These are phyloP conservation scores for Blastomyces emzantsi DNA, from an alignment of 2,329 filamentous ascomycete genomes.

Conservation along the genomic window DNA sequence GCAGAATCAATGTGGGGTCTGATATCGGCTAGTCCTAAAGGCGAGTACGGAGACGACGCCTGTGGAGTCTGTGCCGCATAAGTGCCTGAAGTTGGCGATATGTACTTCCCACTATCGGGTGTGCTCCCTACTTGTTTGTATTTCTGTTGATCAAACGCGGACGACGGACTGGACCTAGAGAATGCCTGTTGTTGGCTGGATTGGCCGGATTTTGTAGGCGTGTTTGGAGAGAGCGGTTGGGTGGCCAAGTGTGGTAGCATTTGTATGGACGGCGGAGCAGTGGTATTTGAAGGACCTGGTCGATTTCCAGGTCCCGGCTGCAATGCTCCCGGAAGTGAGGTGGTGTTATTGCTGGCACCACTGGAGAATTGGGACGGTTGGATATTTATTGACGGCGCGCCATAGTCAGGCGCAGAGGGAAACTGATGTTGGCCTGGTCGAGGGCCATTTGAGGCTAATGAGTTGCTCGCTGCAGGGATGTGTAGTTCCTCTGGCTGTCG, in stretches of 20 bases:
- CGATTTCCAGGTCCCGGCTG: slow-evolving; percentile 48
- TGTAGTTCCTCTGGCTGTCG: slow-evolving; percentile 50
- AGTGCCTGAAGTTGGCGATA: slow-evolving; percentile 35
- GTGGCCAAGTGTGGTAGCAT: slow-evolving; percentile 45
- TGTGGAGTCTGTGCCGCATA: slow-evolving; percentile 47
- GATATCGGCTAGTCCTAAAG: slow-evolving; percentile 85
- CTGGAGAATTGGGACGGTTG: slow-evolving; percentile 48
- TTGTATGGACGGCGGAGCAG: slow-evolving; percentile 51
- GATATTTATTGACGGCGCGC: slow-evolving; percentile 49
- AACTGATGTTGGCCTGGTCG: slow-evolving; percentile 39
- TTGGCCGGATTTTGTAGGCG: slow-evolving; percentile 57
- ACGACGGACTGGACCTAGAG: slow-evolving; percentile 74
- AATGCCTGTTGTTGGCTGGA: slow-evolving; percentile 63
- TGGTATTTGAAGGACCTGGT: slow-evolving; percentile 45
- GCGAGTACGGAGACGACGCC: slow-evolving; percentile 65
- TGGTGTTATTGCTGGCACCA: slow-evolving; percentile 29
- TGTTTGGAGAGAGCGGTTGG: slow-evolving; percentile 36
- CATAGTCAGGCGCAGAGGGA: slow-evolving; percentile 43
- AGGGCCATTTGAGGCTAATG: slow-evolving; percentile 31
- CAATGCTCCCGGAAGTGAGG: slow-evolving; percentile 50
- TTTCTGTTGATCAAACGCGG: slow-evolving; percentile 50
- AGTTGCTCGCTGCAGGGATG: slow-evolving; percentile 36
- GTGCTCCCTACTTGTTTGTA: slow-evolving; percentile 58
- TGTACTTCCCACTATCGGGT: slow-evolving; percentile 59
- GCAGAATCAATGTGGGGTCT: slow-evolving; percentile 75